Evolutionary conservation across 2,329 filamentous ascomycete species (phyloP).

Genomic region (Fusarium sp.): DNA sequence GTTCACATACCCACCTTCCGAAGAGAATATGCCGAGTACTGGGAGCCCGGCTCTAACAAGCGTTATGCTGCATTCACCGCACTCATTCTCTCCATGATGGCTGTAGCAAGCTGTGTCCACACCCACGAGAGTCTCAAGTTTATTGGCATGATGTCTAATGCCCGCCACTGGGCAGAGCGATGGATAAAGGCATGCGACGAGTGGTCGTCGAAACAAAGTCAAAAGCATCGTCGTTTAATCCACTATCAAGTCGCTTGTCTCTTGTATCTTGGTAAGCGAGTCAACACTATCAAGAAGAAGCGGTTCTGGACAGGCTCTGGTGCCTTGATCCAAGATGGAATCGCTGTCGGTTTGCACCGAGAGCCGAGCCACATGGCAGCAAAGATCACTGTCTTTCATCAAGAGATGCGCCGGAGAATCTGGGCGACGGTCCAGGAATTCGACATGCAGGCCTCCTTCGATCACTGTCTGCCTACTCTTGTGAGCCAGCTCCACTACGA

Average conservation of each 20-base stretch:
- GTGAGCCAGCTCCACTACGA: slow-evolving; percentile 66
- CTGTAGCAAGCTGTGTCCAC: slow-evolving; percentile 66
- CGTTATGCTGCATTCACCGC: slow-evolving; percentile 65
- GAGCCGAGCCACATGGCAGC: slow-evolving; percentile 65
- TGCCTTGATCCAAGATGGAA: slow-evolving; percentile 64
- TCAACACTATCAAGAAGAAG: slow-evolving; percentile 72
- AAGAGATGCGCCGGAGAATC: slow-evolving; percentile 68
- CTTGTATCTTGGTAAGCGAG: slow-evolving; percentile 67
- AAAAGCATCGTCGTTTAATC: slow-evolving; percentile 68
- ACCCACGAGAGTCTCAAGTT: slow-evolving; percentile 63
- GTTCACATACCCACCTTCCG: slow-evolving; percentile 68
- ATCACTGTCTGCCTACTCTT: slow-evolving; percentile 67
- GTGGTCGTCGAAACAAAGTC: slow-evolving; percentile 65
- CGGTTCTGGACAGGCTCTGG: slow-evolving; percentile 68
- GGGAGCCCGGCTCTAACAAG: slow-evolving; percentile 55
- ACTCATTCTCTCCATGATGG: slow-evolving; percentile 67
- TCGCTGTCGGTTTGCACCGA: slow-evolving; percentile 67
- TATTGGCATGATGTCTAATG: slow-evolving; percentile 65
- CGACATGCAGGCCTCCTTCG: slow-evolving; percentile 69
- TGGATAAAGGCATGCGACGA: slow-evolving; percentile 66
- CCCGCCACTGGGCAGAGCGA: slow-evolving; percentile 62
- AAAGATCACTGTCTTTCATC: slow-evolving; percentile 66
- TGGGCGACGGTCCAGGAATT: slow-evolving; percentile 71
- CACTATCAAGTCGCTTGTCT: slow-evolving; percentile 69
- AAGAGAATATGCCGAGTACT: slow-evolving; percentile 64